Evolutionary conservation across 2,329 filamentous ascomycete species (phyloP), one percentile per base, ranked within the genome.

Genomic region (Monosporascus cannonballus): DNA sequence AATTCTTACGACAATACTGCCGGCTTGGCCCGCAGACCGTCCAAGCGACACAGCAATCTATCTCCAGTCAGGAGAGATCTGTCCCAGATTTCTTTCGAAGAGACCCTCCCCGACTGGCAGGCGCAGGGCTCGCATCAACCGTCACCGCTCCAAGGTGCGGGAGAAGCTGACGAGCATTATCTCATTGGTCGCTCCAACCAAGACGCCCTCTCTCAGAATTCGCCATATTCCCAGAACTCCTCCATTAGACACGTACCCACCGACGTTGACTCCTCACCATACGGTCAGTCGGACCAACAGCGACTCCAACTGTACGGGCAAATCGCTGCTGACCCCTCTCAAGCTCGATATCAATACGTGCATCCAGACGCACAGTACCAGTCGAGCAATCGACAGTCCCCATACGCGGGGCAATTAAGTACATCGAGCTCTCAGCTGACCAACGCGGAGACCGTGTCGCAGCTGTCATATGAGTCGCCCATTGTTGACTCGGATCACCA

Each of bases 391-490:
- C 60, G 57, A 22, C 61, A 62, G 9, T 61, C 62, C 7, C 51
- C 62, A 22, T 67, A 67, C 51, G 54, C 53, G 38, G 57, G 57
- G 18, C 65, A 67, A 39, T 60, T 69, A 47, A 60, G 63, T 54
- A 67, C 64, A 34, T 58, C 63, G 48, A 60, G 51, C 47, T 56
- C 70, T 38, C 73, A 75, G 56, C 70, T 69, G 38, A 72, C 72
- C 52, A 84, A 83, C 61, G 70, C 80, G 27, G 83, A 86, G 66
- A 83, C 81, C 5, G 67, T 82, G 38, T 85, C 82, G 6, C 81
- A 85, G 66, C 65, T 83, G 59, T 86, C 83, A 64, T 76, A 80
- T 73, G 83, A 86, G 54, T 84, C 81, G 36, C 77, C 77, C 37
- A 65, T 76, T 18, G 71, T 73, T 42, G 80, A 83, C 56, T 71